Percentiles rank a stretch among this genome's conserved stretches.
phyloP scores from a whole-genome alignment of 164 flowering plant genomes.

The Chimonanthus salicifolius region DNA sequence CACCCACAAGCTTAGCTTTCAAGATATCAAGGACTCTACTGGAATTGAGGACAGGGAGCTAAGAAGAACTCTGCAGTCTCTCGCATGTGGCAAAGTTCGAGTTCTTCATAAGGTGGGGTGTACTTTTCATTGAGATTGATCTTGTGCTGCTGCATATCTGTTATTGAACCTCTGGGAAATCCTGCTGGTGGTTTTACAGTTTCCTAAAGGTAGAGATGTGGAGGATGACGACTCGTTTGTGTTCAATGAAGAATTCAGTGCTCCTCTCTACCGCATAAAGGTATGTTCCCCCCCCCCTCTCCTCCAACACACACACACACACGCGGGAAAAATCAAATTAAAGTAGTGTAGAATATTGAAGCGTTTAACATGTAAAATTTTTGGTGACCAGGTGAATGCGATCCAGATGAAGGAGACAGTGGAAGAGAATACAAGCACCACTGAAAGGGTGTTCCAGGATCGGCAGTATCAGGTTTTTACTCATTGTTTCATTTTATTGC shows the following conservation, averaged over 20 bases:
- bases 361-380: neutral
- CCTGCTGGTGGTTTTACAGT: slow-evolving; percentile 28
- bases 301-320: no score
- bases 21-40: slow-evolving; percentile 78
- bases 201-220: slow-evolving; percentile 86
- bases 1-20: slow-evolving; percentile 68
- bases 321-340: no score
- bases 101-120: slow-evolving; percentile 76
- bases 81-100: slow-evolving; percentile 89
- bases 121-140: neutral
- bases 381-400: slow-evolving; percentile 75
- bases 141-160: neutral
- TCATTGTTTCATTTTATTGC: neutral
- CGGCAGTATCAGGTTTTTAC: slow-evolving; percentile 89
- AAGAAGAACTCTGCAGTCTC: slow-evolving; percentile 83
- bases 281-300: slow-evolving; percentile 19
- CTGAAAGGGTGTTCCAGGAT: slow-evolving; percentile 95
- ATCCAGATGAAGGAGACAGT: slow-evolving; percentile 99
- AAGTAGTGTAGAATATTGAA: no score
- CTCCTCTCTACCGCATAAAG: slow-evolving; percentile 89
- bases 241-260: slow-evolving; percentile 77
- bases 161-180: neutral
- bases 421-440: slow-evolving; percentile 94
- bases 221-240: slow-evolving; percentile 68
- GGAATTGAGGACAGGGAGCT: slow-evolving; percentile 89